phyloP scores from a whole-genome alignment of 1,139 yeast genomes.

The Saccharomyces hybrid region DNA sequence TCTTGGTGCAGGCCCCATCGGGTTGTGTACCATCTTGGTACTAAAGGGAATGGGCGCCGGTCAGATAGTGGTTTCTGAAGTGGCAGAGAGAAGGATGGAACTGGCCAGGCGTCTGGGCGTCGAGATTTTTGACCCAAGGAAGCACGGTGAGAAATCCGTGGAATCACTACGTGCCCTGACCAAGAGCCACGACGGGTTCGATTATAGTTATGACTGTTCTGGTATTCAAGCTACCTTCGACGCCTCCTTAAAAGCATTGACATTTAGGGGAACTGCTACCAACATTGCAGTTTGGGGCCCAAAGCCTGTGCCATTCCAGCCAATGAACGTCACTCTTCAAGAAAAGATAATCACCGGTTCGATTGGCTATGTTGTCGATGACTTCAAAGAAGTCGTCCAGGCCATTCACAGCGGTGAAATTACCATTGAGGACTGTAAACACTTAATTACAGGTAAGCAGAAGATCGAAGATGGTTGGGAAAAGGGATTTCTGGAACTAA shows the following conservation, averaged over 20 bases:
- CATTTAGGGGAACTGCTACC: constrained; percentile 43
- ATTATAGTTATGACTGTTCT: constrained; percentile 44
- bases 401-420: constrained; percentile 40
- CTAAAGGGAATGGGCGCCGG: constrained; percentile 39
- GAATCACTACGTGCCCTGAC: constrained; percentile 34
- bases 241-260: constrained; percentile 36
- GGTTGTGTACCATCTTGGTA: constrained; percentile 42
- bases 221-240: constrained; percentile 42
- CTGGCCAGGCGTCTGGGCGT: constrained; percentile 40
- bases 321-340: constrained; percentile 40
- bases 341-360: constrained; percentile 44
- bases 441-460: constrained; percentile 40
- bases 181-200: constrained; percentile 37
- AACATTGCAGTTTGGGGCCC: constrained; percentile 48
- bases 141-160: constrained; percentile 31
- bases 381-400: constrained; percentile 42
- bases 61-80: constrained; percentile 46
- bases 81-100: constrained; percentile 40
- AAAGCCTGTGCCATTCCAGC: constrained; percentile 36
- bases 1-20: constrained; percentile 47
- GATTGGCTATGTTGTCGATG: constrained; percentile 41
- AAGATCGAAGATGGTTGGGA: constrained; percentile 39
- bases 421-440: constrained; percentile 34
- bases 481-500: constrained; percentile 39
- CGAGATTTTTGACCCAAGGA: constrained; percentile 43